Evolutionary conservation across 2,329 filamentous ascomycete genomes (phyloP).

Genomic region (Epichloe amarillans): DNA sequence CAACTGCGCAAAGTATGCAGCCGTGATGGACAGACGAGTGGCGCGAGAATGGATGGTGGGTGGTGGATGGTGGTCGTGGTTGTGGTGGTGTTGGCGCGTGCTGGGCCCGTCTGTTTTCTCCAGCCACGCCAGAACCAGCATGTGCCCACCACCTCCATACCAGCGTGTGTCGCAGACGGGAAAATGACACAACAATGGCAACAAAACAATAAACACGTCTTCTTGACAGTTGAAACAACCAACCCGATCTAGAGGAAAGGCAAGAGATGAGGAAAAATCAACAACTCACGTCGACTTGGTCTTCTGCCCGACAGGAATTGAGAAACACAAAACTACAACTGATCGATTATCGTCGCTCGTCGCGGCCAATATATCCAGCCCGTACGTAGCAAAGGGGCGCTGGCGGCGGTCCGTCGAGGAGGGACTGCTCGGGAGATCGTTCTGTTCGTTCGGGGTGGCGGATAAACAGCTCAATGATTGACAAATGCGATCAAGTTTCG

Average conservation of each 20-base stretch:
- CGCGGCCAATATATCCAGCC: too few relatives aligned
- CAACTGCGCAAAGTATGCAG: background rate
- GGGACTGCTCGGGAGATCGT: background rate
- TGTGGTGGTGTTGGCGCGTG: background rate
- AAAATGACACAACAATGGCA: conserved; percentile 3
- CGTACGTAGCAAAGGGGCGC: background rate
- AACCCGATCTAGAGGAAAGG: background rate
- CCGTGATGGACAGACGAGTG: background rate
- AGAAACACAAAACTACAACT: too few relatives aligned
- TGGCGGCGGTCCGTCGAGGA: background rate
- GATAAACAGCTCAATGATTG: background rate
- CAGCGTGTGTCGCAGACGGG: conserved; percentile 3
- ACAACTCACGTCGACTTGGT: background rate
- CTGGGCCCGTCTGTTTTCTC: background rate
- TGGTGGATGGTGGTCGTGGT: too few relatives aligned
- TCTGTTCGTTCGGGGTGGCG: background rate
- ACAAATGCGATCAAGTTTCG: background rate
- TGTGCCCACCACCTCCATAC: conserved; percentile 1
- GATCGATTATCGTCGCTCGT: too few relatives aligned
- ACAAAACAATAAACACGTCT: background rate
- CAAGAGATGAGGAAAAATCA: background rate
- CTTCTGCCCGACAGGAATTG: background rate
- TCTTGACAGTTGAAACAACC: background rate
- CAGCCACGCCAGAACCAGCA: background rate
- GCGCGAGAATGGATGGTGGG: background rate